Conservation (phyloP, 2,329 filamentous ascomycete species). For the Fusarium domesticum region DNA sequence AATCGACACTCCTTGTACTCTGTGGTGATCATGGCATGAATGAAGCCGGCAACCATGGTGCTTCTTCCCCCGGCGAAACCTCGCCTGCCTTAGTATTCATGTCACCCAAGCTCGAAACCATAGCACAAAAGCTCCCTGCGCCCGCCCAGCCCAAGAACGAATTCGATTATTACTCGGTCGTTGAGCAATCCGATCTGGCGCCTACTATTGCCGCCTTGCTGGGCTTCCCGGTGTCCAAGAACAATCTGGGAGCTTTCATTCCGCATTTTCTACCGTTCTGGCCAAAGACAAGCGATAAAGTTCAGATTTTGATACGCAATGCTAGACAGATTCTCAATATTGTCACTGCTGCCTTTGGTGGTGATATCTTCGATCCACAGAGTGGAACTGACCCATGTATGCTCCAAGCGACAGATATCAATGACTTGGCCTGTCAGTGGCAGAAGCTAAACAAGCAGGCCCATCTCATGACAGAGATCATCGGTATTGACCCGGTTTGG, state of each 20-base stretch:
- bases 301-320: slow-evolving; percentile 72
- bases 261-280: slow-evolving; percentile 76
- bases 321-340: slow-evolving; percentile 76
- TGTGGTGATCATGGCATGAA: slow-evolving; percentile 99
- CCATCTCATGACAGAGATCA: slow-evolving; percentile 15
- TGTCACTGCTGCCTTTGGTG: slow-evolving; percentile 67
- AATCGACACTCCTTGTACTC: slow-evolving; percentile 77
- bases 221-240: slow-evolving; percentile 82
- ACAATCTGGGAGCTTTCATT: slow-evolving; percentile 87
- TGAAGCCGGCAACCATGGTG: slow-evolving; percentile 93
- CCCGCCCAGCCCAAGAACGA: slow-evolving; percentile 63
- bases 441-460: slow-evolving; percentile 31
- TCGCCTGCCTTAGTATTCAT: slow-evolving; percentile 90
- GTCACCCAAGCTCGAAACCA: slow-evolving; percentile 70
- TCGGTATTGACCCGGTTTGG: slow-evolving; percentile 39
- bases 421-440: slow-evolving; percentile 70
- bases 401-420: slow-evolving; percentile 40
- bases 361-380: slow-evolving; percentile 40
- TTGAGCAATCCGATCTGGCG: slow-evolving; percentile 94
- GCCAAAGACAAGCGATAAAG: slow-evolving; percentile 50
- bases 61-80: slow-evolving; percentile 89
- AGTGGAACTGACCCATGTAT: slow-evolving; percentile 38
- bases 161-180: slow-evolving; percentile 76
- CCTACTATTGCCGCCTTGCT: slow-evolving; percentile 84
- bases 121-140: slow-evolving; percentile 43